Conservation (phyloP, 2,329 filamentous ascomycete species). For the Neopestalotiopsis sp. region DNA sequence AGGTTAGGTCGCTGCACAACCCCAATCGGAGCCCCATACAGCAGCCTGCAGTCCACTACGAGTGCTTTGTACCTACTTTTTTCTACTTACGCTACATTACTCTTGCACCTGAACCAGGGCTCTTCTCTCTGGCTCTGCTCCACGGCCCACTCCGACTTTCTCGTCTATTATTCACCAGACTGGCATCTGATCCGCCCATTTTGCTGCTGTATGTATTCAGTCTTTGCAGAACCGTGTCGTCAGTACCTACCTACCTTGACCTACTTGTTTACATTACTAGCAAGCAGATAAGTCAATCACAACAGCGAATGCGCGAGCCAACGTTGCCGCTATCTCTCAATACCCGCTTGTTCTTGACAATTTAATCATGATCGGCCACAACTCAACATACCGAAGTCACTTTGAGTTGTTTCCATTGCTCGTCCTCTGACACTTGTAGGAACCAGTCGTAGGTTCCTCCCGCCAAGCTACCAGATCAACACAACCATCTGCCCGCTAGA, state of each 20-base stretch:
- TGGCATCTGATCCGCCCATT: slow-evolving; percentile 8
- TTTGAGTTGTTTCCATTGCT: slow-evolving; percentile 27
- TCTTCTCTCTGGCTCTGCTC: background rate
- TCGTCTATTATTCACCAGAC: background rate
- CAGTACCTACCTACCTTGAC: background rate
- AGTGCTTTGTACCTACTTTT: background rate
- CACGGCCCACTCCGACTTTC: background rate
- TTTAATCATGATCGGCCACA: slow-evolving; percentile 35
- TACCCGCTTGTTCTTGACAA: slow-evolving; percentile 3
- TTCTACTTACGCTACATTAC: background rate
- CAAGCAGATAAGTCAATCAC: background rate
- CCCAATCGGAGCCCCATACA: background rate
- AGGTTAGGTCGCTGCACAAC: background rate
- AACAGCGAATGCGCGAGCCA: background rate
- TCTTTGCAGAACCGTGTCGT: slow-evolving; percentile 4
- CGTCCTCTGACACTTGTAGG: slow-evolving; percentile 39
- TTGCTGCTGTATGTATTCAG: background rate
- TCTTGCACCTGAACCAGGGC: background rate
- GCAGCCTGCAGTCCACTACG: background rate
- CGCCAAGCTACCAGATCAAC: slow-evolving; percentile 10
- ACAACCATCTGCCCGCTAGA: background rate
- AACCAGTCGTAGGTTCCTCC: slow-evolving; percentile 38
- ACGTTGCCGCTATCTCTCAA: background rate
- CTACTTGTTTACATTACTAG: background rate
- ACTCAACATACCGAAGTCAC: slow-evolving; percentile 30